These are phyloP conservation scores for Scopulariopsis brevicaulis DNA, from an alignment of 2,329 filamentous ascomycete species.

Conservation along the genomic window DNA sequence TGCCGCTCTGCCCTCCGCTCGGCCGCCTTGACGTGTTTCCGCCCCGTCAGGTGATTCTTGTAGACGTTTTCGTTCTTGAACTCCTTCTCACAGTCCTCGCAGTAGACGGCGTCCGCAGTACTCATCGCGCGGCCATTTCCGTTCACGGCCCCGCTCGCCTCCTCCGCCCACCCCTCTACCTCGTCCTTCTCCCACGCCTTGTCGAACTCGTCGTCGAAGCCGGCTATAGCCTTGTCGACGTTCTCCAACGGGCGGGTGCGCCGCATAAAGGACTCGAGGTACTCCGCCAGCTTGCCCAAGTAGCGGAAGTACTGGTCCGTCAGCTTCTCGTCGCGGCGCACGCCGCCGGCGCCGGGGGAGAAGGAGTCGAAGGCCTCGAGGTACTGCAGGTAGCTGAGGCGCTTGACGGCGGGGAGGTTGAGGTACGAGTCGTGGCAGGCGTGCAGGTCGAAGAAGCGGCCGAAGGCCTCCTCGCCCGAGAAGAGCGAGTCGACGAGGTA, in stretches of 20 bases:
- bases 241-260: constrained; percentile 80
- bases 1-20: constrained; percentile 46
- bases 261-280: constrained; percentile 81
- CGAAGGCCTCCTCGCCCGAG: constrained; percentile 88
- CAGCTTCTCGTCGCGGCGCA: constrained; percentile 75
- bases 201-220: constrained; percentile 77
- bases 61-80: constrained; percentile 96
- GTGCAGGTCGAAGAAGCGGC: constrained; percentile 84
- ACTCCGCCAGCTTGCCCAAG: constrained; percentile 65
- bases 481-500: constrained; percentile 83
- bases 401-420: constrained; percentile 78
- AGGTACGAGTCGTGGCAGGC: constrained; percentile 77
- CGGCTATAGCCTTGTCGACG: constrained; percentile 62
- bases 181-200: constrained; percentile 71
- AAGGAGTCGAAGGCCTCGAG: constrained; percentile 87
- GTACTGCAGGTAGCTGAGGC: constrained; percentile 84
- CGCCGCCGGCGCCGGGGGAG: constrained; percentile 55
- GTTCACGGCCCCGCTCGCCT: constrained; percentile 22
- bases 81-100: constrained; percentile 82
- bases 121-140: constrained; percentile 18
- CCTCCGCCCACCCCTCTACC: constrained; percentile 65
- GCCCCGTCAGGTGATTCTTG: constrained; percentile 75
- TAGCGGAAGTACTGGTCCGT: constrained; percentile 92
- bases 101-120: constrained; percentile 64
- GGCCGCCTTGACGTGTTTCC: constrained; percentile 84